Evolutionary conservation across 75 land plant species (phyloP).

Genomic region (Cryptomeria japonica): DNA sequence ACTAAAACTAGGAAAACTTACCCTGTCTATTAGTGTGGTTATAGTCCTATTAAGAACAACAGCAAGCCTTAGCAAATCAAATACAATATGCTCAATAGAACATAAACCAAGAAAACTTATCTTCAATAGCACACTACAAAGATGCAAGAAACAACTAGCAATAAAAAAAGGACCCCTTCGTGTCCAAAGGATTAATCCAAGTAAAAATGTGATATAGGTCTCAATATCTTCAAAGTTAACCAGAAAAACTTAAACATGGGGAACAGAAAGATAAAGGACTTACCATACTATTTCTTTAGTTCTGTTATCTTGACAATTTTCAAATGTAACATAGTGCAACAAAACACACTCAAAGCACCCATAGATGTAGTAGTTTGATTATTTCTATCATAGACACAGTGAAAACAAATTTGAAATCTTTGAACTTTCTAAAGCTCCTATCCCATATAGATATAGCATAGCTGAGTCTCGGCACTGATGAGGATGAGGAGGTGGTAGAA

Average conservation of each 20-base stretch:
- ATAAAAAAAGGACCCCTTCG: not conserved
- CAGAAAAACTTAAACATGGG: not conserved
- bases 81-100: not conserved
- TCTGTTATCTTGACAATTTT: not conserved
- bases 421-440: not conserved
- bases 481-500: not conserved
- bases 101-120: not conserved
- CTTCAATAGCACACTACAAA: not conserved
- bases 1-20: not conserved
- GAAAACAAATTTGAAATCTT: not conserved
- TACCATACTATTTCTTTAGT: not conserved
- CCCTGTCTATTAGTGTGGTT: not conserved
- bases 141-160: not conserved
- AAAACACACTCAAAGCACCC: not conserved
- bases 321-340: not conserved
- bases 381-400: not conserved
- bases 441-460: not conserved
- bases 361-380: not conserved
- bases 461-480: not conserved
- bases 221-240: not conserved
- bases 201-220: not conserved
- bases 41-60: not conserved
- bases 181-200: not conserved
- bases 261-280: not conserved
- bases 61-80: not conserved